These are phyloP conservation scores for Arachis monticola DNA, from an alignment of 331 rosid species.

Conservation along the genomic window DNA sequence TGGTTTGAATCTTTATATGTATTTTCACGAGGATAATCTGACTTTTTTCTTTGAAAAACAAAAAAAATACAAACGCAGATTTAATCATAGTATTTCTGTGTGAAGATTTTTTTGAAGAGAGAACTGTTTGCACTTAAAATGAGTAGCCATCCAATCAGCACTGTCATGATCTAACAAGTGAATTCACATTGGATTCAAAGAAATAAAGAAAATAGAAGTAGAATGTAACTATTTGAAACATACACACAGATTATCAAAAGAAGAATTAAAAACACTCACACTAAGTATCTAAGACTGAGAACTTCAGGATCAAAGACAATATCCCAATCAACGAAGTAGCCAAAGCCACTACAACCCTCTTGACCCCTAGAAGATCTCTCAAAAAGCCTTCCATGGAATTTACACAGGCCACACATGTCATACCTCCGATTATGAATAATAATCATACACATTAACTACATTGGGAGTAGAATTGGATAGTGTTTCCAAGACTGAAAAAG, in stretches of 20 bases:
- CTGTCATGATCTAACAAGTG: conserved; percentile 22
- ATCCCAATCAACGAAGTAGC: conserved; percentile 81
- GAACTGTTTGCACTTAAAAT: neutral
- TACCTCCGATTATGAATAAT: conserved; percentile 64
- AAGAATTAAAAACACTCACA: conserved; percentile 59
- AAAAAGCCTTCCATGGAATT: conserved; percentile 92
- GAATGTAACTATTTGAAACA: conserved; percentile 9
- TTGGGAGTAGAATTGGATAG: conserved; percentile 14
- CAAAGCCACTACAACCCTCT: conserved; percentile 89
- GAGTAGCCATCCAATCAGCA: neutral
- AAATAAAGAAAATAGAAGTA: too few species aligned
- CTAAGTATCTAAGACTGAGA: conserved; percentile 79
- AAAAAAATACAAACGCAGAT: conserved; percentile 6
- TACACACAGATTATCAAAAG: neutral
- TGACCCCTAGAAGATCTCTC: conserved; percentile 81
- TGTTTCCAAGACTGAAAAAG: neutral
- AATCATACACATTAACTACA: conserved; percentile 5
- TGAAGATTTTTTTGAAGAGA: neutral
- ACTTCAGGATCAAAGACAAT: conserved; percentile 84
- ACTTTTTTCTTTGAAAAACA: neutral
- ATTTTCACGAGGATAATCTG: neutral
- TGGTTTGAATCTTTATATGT: conserved; percentile 6
- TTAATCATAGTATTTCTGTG: neutral
- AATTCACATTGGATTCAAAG: conserved; percentile 6
- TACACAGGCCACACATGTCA: conserved; percentile 99